Base-by-base conservation (phyloP, 768 basidiomycete species). In the Termitomyces sp. region DNA sequence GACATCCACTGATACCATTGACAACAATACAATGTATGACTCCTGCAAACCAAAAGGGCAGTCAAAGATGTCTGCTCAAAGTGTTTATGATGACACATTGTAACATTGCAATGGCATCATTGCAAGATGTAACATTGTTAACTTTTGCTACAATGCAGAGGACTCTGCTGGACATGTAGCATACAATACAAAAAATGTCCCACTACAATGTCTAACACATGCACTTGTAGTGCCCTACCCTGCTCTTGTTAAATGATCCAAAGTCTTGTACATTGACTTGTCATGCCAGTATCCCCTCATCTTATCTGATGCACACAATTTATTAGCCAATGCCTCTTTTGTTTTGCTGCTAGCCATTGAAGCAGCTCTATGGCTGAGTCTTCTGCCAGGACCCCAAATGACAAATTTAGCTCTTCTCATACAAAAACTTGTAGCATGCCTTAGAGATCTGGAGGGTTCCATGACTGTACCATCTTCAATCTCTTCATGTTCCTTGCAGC, bases 321-420 rank as follows among this genome's bases (percentile, higher is more conserved):
- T 15, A 42, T 7, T 32, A 64, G 66, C 48, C 9, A 61, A 63
- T 25, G n/a, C 46, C 34, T 4, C 56, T 60, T 57, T 25, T 11
- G 67, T 63, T 15, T 60, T 69, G 54, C 60, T 57, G n/a, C 67
- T 74, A 29, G 71, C 67, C 9, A 71, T 74, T 0, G 62, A 69
- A 1, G 70, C 77, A 25, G 66, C 72, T 11, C 66, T 81, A 49
- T 74, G 81, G 25, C 64, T 82, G 12, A 71, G 76, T 48, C 59
- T 76, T 32, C 58, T 82, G 0, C 60, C 70, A 11, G 77, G 71
- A 5, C 51, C 69, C 3, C 54, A 72, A 4, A 51, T 67, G 0
- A 59, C 57, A 2, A 63, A 71, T 11, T 66, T 84, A 3, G 63
- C 67, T 3, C 11, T 54, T 3, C 70, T 82, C 29, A 67, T 84